Conservation (phyloP, 208 protist species). For the Zelonia costaricensis region DNA sequence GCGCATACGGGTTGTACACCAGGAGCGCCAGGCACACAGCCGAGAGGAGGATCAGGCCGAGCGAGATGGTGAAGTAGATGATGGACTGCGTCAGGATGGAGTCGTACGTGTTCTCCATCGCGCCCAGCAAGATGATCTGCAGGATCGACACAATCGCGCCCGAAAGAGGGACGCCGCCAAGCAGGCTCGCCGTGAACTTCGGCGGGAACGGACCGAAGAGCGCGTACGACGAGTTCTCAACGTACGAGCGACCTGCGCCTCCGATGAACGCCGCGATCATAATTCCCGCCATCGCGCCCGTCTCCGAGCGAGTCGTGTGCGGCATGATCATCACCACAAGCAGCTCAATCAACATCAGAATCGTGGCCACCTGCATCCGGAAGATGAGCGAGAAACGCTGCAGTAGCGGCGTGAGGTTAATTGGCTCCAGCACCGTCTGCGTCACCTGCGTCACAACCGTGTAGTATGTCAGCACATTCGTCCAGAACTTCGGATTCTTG, state of each 20-base stretch:
- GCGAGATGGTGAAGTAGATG: constrained; percentile 67
- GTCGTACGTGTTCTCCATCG: constrained; percentile 45
- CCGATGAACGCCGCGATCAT: constrained; percentile 46
- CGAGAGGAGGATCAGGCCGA: constrained; percentile 46
- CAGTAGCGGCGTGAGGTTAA: constrained; percentile 47
- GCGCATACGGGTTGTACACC: constrained; percentile 50
- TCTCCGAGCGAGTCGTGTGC: constrained; percentile 23
- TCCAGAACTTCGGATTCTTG: constrained; percentile 39
- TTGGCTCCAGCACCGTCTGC: constrained; percentile 47
- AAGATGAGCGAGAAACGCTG: constrained; percentile 48
- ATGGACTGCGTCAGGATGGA: constrained; percentile 40
- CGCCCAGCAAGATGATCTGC: constrained; percentile 66
- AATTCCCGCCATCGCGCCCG: constrained; percentile 43
- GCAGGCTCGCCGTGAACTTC: constrained; percentile 48
- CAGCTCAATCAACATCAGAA: constrained; percentile 50
- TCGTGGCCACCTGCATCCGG: constrained; percentile 31
- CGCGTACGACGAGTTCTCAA: constrained; percentile 77
- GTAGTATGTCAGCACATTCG: constrained; percentile 69
- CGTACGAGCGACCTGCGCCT: constrained; percentile 53
- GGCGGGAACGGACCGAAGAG: constrained; percentile 60
- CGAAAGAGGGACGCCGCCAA: constrained; percentile 53
- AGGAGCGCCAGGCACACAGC: constrained; percentile 33
- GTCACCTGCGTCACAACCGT: constrained; percentile 60
- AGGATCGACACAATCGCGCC: constrained; percentile 51
- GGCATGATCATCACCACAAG: constrained; percentile 50